Evolutionary conservation across 139 green algal genomes (phyloP).

Genomic region (Limnomonas spitsbergensis): DNA sequence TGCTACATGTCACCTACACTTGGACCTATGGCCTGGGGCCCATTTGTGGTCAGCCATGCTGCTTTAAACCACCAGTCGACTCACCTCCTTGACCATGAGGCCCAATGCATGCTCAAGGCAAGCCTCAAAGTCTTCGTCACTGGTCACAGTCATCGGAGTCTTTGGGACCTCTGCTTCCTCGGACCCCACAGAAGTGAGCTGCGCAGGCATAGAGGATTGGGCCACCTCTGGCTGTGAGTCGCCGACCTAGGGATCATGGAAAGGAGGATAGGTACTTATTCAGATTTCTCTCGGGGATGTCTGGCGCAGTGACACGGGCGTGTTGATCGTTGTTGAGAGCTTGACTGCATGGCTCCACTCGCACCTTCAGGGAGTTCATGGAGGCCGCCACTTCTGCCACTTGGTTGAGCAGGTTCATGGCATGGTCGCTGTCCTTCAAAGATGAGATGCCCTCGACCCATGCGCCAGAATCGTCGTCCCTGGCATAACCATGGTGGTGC

Average conservation of each 20-base stretch:
- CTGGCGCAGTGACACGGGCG: too few relatives aligned
- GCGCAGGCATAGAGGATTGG: not conserved
- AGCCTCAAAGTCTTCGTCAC: constrained; percentile 56
- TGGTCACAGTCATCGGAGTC: constrained; percentile 26
- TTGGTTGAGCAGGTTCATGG: constrained; percentile 31
- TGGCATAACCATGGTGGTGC: not conserved
- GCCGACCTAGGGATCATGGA: not conserved
- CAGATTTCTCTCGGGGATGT: too few relatives aligned
- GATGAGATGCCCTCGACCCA: constrained; percentile 66
- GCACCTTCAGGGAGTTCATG: not conserved
- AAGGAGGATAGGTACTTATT: not conserved
- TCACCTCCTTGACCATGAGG: constrained; percentile 52
- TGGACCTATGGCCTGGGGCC: not conserved
- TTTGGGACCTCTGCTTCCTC: not conserved
- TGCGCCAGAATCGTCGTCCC: not conserved
- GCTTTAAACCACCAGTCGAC: not conserved
- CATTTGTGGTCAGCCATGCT: not conserved
- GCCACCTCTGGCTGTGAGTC: not conserved
- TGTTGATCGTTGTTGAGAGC: not conserved
- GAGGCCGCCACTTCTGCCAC: not conserved
- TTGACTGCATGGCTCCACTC: too few relatives aligned
- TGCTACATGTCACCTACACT: too few relatives aligned
- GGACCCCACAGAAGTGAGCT: not conserved
- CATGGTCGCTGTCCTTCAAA: constrained; percentile 42
- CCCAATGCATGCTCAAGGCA: constrained; percentile 62